Evolutionary conservation across 1,139 yeast species (phyloP).

Genomic region (Scheffersomyces lignicola): DNA sequence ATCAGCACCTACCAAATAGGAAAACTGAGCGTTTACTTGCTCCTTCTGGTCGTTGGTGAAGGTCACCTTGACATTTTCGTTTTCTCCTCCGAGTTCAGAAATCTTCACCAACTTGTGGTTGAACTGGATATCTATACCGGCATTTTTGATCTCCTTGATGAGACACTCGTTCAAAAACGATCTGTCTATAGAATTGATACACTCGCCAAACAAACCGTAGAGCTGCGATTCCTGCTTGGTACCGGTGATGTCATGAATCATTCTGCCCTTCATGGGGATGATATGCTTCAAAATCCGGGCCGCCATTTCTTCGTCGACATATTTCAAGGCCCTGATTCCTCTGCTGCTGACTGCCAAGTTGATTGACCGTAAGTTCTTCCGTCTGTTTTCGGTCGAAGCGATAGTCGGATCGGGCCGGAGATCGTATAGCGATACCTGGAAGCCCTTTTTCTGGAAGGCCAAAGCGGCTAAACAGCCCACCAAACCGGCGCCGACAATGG

Average conservation of each 20-base stretch:
- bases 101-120: constrained; percentile 53
- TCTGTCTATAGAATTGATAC: constrained; percentile 84
- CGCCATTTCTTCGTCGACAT: constrained; percentile 62
- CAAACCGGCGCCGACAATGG: constrained; percentile 79
- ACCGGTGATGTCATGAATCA: constrained; percentile 78
- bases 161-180: constrained; percentile 63
- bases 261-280: constrained; percentile 86
- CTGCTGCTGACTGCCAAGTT: constrained; percentile 85
- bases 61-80: constrained; percentile 22
- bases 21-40: constrained; percentile 35
- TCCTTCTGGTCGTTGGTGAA: constrained; percentile 19
- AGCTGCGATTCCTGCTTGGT: constrained; percentile 61
- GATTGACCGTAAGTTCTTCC: constrained; percentile 61
- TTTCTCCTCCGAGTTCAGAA: constrained; percentile 26
- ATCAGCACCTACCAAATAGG: constrained; percentile 78
- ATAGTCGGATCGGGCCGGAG: constrained; percentile 42
- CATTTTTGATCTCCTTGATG: constrained; percentile 58
- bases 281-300: constrained; percentile 55
- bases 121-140: constrained; percentile 50
- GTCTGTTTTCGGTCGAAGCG: constrained; percentile 16
- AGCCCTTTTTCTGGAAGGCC: constrained; percentile 75
- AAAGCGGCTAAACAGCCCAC: constrained; percentile 89
- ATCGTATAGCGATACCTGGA: constrained; percentile 70
- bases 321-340: constrained; percentile 69
- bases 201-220: constrained; percentile 84